Percentiles rank a stretch among this genome's conserved stretches.
These are phyloP conservation scores for Trichosporon faecale DNA, from an alignment of 1,284 basidiomycete species.

Conservation along the genomic window DNA sequence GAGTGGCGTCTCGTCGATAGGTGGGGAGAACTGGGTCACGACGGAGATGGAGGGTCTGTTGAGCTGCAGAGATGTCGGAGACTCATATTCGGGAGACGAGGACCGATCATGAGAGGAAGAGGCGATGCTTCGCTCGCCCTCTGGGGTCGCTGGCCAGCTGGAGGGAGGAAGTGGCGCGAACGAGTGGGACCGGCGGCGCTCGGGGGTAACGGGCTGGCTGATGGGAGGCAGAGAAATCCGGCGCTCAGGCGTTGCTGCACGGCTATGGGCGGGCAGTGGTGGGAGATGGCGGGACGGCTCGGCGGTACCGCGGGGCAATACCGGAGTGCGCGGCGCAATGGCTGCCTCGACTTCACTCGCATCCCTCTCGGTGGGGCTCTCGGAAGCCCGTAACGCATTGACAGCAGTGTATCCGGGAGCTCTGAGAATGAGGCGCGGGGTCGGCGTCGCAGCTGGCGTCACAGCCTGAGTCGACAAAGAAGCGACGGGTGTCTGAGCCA, in stretches of 20 bases:
- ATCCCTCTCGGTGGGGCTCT: not conserved
- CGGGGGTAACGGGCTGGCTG: not conserved
- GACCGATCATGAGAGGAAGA: not conserved
- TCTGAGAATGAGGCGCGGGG: not conserved
- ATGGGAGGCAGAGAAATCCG: not conserved
- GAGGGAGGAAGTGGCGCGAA: not conserved
- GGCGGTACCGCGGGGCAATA: not conserved
- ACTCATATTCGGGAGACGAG: not conserved
- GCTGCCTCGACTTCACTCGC: not conserved
- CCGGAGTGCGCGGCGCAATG: not conserved
- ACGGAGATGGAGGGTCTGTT: not conserved
- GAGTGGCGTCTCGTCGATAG: not conserved
- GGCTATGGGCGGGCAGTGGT: not conserved
- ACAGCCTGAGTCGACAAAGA: no score
- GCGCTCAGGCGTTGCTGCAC: not conserved
- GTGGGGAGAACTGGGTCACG: not conserved
- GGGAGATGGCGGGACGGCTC: not conserved
- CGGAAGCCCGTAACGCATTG: not conserved
- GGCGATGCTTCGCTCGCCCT: not conserved
- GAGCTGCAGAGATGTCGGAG: not conserved
- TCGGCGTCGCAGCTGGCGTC: not conserved
- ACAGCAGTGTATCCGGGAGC: not conserved
- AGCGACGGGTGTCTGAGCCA: no score
- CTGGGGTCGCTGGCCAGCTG: not conserved
- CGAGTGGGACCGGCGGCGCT: not conserved